Evolutionary conservation across 257 asterid genomes (phyloP), one percentile per base, ranked within the genome.

Genomic region (Cruciata laevipes): DNA sequence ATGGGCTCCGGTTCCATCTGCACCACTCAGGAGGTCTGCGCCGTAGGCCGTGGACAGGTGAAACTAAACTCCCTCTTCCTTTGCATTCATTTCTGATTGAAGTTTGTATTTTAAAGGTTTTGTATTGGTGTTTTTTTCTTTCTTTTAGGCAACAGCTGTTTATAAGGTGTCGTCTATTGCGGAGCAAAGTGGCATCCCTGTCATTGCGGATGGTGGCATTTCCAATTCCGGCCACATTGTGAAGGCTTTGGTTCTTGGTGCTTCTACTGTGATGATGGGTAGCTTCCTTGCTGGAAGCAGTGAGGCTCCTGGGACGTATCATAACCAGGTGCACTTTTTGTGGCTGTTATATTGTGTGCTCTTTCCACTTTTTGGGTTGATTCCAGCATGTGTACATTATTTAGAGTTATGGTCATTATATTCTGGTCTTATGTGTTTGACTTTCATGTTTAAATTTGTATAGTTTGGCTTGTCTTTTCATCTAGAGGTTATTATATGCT

Each of bases 41-140:
- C 91, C 11, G 95, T 91, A 31, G 98, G 98, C 17, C 96, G 98
- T 9, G 98, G 98, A 56, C 98, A 91, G 95, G 96, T 91, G 68
- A 53, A 20, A 35, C 64, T 12, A 47, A 27, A 51, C 10, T 17
- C 30, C 24, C 11, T 4, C 12, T 72, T 14, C 7, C 24, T 4
- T 13, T 58, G 25, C 7, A 58, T 55, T 56, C 56, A 8, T 61
- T 47, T 23, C n/a, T 14, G 4, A 3, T 12, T 3, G 32, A 61
- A 20, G 12, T 32, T 17, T 56, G 61, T 21, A 3, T 32, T 3
- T 33, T 9, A 5, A 17, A 49, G 11, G 11, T 7, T 27, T 27
- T 27, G 30, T 27, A 27, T 2, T 20, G 30, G 30, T 27, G 30
- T 2, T 27, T 27, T 65, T 65, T 12, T 60, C 11, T 79, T 75